A percentile compares a stretch with the other conserved stretches of the same genome.
These are phyloP conservation scores for Albatrellus sp. DNA, from an alignment of 1,284 basidiomycete genomes.

Conservation along the genomic window DNA sequence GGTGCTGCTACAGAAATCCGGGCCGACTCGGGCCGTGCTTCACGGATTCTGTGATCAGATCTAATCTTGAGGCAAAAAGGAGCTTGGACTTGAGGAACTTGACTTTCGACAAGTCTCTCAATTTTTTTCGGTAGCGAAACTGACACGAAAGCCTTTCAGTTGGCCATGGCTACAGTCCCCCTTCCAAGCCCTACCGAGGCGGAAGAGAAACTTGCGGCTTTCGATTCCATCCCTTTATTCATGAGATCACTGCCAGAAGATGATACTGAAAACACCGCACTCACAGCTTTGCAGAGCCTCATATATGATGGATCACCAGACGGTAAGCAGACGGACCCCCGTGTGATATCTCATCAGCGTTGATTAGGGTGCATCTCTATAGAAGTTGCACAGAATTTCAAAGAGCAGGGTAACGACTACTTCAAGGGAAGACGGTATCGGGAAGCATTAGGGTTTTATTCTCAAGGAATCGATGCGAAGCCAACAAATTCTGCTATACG, in stretches of 20 bases:
- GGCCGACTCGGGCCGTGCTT: too few species aligned
- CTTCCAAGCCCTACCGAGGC: constrained; percentile 26
- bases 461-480: constrained; percentile 77
- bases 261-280: constrained; percentile 43
- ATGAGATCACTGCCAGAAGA: constrained; percentile 82
- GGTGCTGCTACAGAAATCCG: too few species aligned
- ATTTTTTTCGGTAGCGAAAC: too few species aligned
- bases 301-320: constrained; percentile 86
- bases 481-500: constrained; percentile 52
- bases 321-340: constrained; percentile 44
- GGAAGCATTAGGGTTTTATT: constrained; percentile 86
- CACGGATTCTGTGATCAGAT: too few species aligned
- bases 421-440: constrained; percentile 78
- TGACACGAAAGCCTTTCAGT: constrained; percentile 1
- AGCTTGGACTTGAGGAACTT: too few species aligned
- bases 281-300: constrained; percentile 81
- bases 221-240: constrained; percentile 73
- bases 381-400: constrained; percentile 91
- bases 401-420: constrained; percentile 91
- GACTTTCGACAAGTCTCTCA: too few species aligned
- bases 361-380: not conserved
- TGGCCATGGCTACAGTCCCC: constrained; percentile 11
- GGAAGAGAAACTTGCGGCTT: constrained; percentile 34
- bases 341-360: not conserved
- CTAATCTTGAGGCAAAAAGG: too few species aligned